Conservation (phyloP, 805 yeast species). For the Scheffersomyces coipomensis region DNA sequence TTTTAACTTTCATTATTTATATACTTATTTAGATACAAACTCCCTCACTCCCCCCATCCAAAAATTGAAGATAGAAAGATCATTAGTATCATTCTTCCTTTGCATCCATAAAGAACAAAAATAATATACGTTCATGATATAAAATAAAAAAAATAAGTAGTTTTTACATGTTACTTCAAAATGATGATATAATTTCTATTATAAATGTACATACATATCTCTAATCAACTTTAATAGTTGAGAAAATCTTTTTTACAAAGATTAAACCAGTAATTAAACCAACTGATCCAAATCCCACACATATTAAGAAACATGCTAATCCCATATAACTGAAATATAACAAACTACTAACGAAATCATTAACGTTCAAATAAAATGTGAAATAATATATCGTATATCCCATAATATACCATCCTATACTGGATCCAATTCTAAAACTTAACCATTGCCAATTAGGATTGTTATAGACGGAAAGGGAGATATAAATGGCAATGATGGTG, state of each 20-base stretch:
- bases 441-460: conserved; percentile 83
- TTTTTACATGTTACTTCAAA: too few relatives aligned
- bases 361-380: conserved; percentile 53
- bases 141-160: too few relatives aligned
- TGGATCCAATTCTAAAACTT: conserved; percentile 64
- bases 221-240: conserved; percentile 56
- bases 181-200: too few relatives aligned
- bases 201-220: too few relatives aligned
- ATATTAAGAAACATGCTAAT: conserved; percentile 58
- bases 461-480: conserved; percentile 53
- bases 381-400: conserved; percentile 69
- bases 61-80: too few relatives aligned
- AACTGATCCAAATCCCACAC: conserved; percentile 73
- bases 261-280: conserved; percentile 66
- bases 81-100: too few relatives aligned
- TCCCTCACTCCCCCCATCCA: not conserved
- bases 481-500: conserved; percentile 65
- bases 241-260: conserved; percentile 63
- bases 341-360: conserved; percentile 64
- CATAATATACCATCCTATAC: conserved; percentile 71
- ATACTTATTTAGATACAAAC: conserved; percentile 1
- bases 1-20: not conserved
- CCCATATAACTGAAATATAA: conserved; percentile 73
- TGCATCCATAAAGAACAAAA: too few relatives aligned
- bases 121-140: too few relatives aligned